Percentiles rank a stretch among this genome's conserved stretches.
Conservation (phyloP, 306 rosid genomes). For the Fragaria vesca region DNA sequence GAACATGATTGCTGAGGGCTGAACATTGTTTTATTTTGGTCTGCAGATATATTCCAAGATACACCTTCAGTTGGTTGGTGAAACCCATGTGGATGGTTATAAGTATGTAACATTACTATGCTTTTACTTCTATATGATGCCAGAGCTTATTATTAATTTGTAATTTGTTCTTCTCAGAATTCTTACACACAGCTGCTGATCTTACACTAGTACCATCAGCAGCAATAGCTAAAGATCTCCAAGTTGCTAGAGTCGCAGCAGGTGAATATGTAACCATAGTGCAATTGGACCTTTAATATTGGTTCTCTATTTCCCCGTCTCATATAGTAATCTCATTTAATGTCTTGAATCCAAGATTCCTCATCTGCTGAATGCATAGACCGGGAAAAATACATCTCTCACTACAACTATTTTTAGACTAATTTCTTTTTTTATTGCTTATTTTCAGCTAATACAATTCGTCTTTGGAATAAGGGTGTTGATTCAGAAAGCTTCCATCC, state of each 20-base stretch:
- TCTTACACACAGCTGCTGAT: conserved; percentile 95
- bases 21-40: conserved; percentile 15
- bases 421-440: conserved; percentile 25
- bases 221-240: conserved; percentile 83
- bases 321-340: neutral
- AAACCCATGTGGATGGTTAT: conserved; percentile 96
- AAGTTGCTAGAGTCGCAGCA: conserved; percentile 71
- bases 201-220: conserved; percentile 94
- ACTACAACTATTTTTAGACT: conserved; percentile 7
- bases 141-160: conserved; percentile 24
- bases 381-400: neutral
- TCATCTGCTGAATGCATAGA: neutral
- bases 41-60: conserved; percentile 91
- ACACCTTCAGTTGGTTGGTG: conserved; percentile 98
- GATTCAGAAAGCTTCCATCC: conserved; percentile 94
- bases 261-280: conserved; percentile 45
- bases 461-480: conserved; percentile 97
- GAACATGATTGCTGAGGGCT: neutral
- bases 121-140: conserved; percentile 4
- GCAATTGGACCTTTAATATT: neutral
- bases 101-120: conserved; percentile 49
- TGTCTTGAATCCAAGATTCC: neutral
- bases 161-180: conserved; percentile 54
- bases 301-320: neutral
- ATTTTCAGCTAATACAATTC: conserved; percentile 80